A percentile compares a stretch with the other conserved stretches of the same genome.
Evolutionary conservation across 208 protist species (phyloP).

Genomic region (Trichomonas tenax): DNA sequence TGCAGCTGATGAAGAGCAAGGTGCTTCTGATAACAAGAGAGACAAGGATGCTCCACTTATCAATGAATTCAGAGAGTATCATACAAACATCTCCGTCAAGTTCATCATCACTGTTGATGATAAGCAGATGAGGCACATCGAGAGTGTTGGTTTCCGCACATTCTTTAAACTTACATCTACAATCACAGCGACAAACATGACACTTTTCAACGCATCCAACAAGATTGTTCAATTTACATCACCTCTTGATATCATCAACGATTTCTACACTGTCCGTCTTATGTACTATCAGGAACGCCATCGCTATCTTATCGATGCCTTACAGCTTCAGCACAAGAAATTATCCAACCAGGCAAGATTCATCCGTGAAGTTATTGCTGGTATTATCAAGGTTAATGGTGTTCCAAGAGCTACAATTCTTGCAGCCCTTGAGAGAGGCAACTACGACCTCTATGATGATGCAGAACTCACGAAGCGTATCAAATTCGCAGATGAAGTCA

Average conservation of each 20-base stretch:
- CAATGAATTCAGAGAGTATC: slow-evolving; percentile 28
- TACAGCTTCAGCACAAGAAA: slow-evolving; percentile 61
- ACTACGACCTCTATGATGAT: slow-evolving; percentile 58
- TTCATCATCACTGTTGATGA: slow-evolving; percentile 2
- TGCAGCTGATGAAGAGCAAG: background rate
- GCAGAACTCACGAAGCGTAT: background rate
- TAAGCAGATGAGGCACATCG: background rate
- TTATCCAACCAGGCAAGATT: slow-evolving; percentile 93
- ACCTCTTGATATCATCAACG: slow-evolving; percentile 66
- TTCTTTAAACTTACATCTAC: slow-evolving; percentile 66
- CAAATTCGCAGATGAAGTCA: slow-evolving; percentile 20
- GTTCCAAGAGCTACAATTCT: slow-evolving; percentile 73
- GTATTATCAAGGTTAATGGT: slow-evolving; percentile 67
- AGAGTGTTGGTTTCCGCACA: slow-evolving; percentile 55
- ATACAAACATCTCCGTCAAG: slow-evolving; percentile 22
- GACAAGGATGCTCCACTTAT: slow-evolving; percentile 45
- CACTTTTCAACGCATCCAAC: slow-evolving; percentile 78
- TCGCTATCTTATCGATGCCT: slow-evolving; percentile 61
- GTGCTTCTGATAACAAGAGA: slow-evolving; percentile 55
- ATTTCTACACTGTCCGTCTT: slow-evolving; percentile 85
- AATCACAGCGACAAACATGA: slow-evolving; percentile 83
- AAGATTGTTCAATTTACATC: slow-evolving; percentile 73
- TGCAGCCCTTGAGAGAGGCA: slow-evolving; percentile 59
- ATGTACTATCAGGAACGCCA: slow-evolving; percentile 87
- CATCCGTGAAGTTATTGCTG: slow-evolving; percentile 77